Base-by-base conservation (phyloP, 2,329 filamentous ascomycete species). In the Penicillium sp. region DNA sequence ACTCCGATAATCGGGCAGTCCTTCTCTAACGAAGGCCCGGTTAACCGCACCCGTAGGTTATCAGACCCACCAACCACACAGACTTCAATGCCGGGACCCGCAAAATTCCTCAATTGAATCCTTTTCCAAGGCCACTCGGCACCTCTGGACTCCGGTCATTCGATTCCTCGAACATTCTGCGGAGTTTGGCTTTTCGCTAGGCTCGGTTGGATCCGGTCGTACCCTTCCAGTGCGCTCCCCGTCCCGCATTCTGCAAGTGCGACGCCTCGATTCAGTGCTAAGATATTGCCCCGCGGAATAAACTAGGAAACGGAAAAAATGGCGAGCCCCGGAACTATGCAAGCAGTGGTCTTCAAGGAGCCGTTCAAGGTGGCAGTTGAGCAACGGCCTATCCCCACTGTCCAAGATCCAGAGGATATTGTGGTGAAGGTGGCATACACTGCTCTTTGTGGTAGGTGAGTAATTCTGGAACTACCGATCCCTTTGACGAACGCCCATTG, bases 291-390 rank as follows among this genome's bases (percentile, higher is more conserved):
- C 24, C 24, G 15, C 22, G 26, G 35, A 30, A 22, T 7, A 17
- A 38, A 37, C n/a, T 28, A 28, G 9, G 12, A n/a, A 4, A 26
- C 19, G 35, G 13, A 28, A 10, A 65, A 68, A 75, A 63, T 67
- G 61, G 17, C 63, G 28, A 13, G 61, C 15, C n/a, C 56, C 38
- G 67, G 63, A 61, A 91, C 86, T 0, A 97, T 97, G 93, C 91
- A 91, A 77, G 92, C 92, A 33, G 91, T 97, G 33, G 86, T 97
- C 58, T 96, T 97, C 80, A 89, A 94, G 65, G 92, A 90, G 2
- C 89, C 91, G 4, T 84, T 86, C 71, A 88, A 91, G 72, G 84
- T 96, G 58, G 89, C 85, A 0, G 79, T 97, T 59, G 90, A 96
- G 79, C 87, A 95, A 62, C 85, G 91, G 22, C 92, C 92, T 0